phyloP scores from a whole-genome alignment of 306 rosid genomes.

The Cucumis sativus region Cucumber_9930_V3 NC_026660.2:4784001-4784500 shows the following conservation, averaged over 20 bases:
- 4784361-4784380: neutral
- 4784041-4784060: slow-evolving; percentile 70
- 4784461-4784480: neutral
- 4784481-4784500: neutral
- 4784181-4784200: slow-evolving; percentile 70
- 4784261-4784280: neutral
- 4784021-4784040: neutral
- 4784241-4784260: neutral
- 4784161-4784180: slow-evolving; percentile 90
- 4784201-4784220: slow-evolving; percentile 96
- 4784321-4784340: neutral
- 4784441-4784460: neutral
- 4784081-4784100: slow-evolving; percentile 93
- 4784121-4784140: slow-evolving; percentile 80
- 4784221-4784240: slow-evolving; percentile 83
- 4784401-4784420: neutral
- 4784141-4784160: slow-evolving; percentile 81
- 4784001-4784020: neutral
- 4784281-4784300: neutral
- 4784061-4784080: slow-evolving; percentile 91
- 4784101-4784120: slow-evolving; percentile 88
- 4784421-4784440: neutral
- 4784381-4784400: no score
- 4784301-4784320: neutral
- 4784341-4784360: neutral